Evolutionary conservation across 2,329 filamentous ascomycete species (phyloP), one percentile per base, ranked within the genome.

Genomic region (Ophiognomonia clavigignenti-juglandacearum): DNA sequence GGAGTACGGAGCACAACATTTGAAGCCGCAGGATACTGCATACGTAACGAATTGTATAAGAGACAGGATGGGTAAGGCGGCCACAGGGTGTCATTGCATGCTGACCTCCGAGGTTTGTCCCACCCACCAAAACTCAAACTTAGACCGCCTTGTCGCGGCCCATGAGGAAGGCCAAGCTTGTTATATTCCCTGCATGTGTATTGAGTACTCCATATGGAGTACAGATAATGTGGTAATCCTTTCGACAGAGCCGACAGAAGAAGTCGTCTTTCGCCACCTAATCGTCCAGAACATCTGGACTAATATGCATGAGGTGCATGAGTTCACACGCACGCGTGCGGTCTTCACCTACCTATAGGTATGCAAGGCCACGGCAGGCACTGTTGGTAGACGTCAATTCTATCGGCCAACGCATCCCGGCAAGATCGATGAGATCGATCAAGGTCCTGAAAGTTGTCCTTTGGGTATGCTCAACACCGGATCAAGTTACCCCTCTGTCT

Each of bases 1-100:
- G n/a, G n/a, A n/a, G n/a, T n/a, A n/a, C n/a, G n/a, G n/a, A n/a
- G n/a, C n/a, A n/a, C n/a, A n/a, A n/a, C n/a, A n/a, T n/a, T n/a
- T n/a, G n/a, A n/a, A n/a, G n/a, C n/a, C n/a, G n/a, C n/a, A n/a
- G n/a, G n/a, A n/a, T n/a, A n/a, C n/a, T n/a, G n/a, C n/a, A n/a
- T n/a, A n/a, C n/a, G n/a, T n/a, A n/a, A n/a, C n/a, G n/a, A n/a
- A n/a, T n/a, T n/a, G n/a, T n/a, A n/a, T n/a, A n/a, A n/a, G n/a
- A n/a, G n/a, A n/a, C n/a, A n/a, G 29, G 22, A 20, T 31, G 40
- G 40, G 34, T 22, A 40, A 43, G 45, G 26, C 45, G 40, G 34
- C 18, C 40, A 43, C 39, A 50, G 48, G 48, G 43, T 41, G 41
- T 10, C 42, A 42, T 42, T 43, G 36, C 42, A 45, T 29, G 32